Conservation (phyloP, 2,329 filamentous ascomycete genomes). For the Dactylella cylindrospora region DNA sequence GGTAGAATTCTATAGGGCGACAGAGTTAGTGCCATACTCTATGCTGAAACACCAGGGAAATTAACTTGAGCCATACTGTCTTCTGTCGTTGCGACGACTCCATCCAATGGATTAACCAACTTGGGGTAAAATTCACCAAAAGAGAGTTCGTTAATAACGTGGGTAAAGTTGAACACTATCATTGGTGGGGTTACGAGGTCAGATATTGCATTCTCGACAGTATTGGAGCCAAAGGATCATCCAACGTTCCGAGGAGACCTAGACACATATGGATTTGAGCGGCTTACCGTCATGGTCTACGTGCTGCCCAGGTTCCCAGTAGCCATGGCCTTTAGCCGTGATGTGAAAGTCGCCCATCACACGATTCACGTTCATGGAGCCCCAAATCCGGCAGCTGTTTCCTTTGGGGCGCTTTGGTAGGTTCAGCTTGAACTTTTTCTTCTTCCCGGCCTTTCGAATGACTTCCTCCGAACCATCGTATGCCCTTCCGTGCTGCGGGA, state of each 20-base stretch:
- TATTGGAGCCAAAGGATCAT: no score
- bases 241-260: no score
- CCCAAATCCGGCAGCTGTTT: conserved; percentile 79
- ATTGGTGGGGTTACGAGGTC: no score
- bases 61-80: conserved; percentile 33
- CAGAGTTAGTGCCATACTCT: not conserved
- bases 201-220: no score
- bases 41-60: not conserved
- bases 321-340: conserved; percentile 93
- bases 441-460: conserved; percentile 67
- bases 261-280: no score
- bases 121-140: conserved; percentile 97
- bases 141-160: conserved; percentile 92
- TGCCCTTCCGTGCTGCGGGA: conserved; percentile 6
- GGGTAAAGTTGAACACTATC: conserved; percentile 98
- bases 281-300: conserved; percentile 75
- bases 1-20: conserved; percentile 70
- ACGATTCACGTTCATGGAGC: conserved; percentile 88
- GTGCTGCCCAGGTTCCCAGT: conserved; percentile 75
- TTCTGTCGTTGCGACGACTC: conserved; percentile 72
- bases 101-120: conserved; percentile 89
- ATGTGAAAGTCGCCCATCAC: conserved; percentile 98
- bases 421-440: conserved; percentile 73
- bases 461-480: conserved; percentile 93
- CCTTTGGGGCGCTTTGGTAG: conserved; percentile 60